Evolutionary conservation across 176 grass and related monocot species (phyloP).

Genomic region (Hordeum marinum): DNA sequence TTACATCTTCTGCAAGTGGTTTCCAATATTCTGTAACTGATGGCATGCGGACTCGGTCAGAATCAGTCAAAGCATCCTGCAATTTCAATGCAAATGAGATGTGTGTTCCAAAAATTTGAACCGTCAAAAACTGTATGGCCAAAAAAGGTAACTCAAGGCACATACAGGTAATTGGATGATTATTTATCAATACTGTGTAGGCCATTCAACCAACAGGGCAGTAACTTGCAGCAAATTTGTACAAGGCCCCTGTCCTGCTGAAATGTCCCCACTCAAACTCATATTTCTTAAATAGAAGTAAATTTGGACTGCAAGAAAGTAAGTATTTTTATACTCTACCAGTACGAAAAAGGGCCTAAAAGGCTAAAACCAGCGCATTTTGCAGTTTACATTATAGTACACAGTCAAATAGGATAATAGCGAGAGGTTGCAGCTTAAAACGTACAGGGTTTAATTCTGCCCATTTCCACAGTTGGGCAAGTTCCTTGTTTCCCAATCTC

Average conservation of each 20-base stretch:
- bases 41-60: constrained; percentile 60
- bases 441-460: constrained; percentile 94
- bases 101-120: neutral
- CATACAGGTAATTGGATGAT: neutral
- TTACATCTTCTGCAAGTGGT: constrained; percentile 93
- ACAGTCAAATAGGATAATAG: neutral
- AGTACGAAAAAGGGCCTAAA: neutral
- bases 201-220: neutral
- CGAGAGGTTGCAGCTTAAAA: constrained; percentile 12
- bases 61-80: constrained; percentile 86
- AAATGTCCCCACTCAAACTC: neutral
- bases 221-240: neutral
- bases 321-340: neutral
- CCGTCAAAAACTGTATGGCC: neutral
- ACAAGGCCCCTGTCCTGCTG: neutral
- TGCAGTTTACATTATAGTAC: neutral
- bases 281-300: neutral
- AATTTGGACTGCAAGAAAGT: neutral
- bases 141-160: neutral
- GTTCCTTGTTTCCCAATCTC: constrained; percentile 93
- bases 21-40: constrained; percentile 93
- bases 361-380: neutral
- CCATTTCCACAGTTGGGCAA: constrained; percentile 95
- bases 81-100: constrained; percentile 16
- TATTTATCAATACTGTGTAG: neutral